phyloP scores from a whole-genome alignment of 192 early-diverging fungal species.

The Rhizophagus sp. region DNA sequence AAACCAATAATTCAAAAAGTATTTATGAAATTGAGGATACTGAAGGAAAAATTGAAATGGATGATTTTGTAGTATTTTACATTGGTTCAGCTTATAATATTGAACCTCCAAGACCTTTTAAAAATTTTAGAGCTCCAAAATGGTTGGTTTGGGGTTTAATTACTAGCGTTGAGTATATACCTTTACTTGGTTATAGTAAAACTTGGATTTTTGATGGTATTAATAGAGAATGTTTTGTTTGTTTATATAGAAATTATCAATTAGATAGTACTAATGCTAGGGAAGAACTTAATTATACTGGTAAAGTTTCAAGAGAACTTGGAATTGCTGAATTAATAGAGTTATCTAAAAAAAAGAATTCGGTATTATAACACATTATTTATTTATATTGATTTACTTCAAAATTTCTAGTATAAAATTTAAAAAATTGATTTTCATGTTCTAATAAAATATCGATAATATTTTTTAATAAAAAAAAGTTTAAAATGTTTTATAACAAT shows the following conservation, averaged over 20 bases:
- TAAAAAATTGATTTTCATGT: too few species aligned
- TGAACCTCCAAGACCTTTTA: slow-evolving; percentile 11
- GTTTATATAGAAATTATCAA: neutral
- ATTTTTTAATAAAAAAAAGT: neutral
- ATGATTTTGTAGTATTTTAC: slow-evolving; percentile 24
- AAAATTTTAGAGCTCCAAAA: slow-evolving; percentile 2
- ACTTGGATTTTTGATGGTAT: slow-evolving; percentile 18
- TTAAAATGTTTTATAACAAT: too few species aligned
- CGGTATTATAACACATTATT: too few species aligned
- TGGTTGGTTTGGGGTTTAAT: slow-evolving; percentile 11
- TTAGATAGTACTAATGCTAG: slow-evolving; percentile 20
- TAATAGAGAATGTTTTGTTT: slow-evolving; percentile 17
- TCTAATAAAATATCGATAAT: neutral
- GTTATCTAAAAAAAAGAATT: neutral
- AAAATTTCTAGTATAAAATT: too few species aligned
- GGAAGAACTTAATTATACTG: slow-evolving; percentile 17
- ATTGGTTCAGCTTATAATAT: slow-evolving; percentile 8
- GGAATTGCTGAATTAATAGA: slow-evolving; percentile 8
- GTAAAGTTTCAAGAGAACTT: slow-evolving; percentile 2
- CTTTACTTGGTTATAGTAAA: slow-evolving; percentile 22
- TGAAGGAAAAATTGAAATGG: slow-evolving; percentile 22
- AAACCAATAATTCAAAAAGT: too few species aligned
- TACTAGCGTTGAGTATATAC: slow-evolving; percentile 21
- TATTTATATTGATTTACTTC: too few species aligned
- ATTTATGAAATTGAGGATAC: slow-evolving; percentile 21